phyloP scores from a whole-genome alignment of 805 yeast genomes.

The Monosporozyma servazzii region DNA sequence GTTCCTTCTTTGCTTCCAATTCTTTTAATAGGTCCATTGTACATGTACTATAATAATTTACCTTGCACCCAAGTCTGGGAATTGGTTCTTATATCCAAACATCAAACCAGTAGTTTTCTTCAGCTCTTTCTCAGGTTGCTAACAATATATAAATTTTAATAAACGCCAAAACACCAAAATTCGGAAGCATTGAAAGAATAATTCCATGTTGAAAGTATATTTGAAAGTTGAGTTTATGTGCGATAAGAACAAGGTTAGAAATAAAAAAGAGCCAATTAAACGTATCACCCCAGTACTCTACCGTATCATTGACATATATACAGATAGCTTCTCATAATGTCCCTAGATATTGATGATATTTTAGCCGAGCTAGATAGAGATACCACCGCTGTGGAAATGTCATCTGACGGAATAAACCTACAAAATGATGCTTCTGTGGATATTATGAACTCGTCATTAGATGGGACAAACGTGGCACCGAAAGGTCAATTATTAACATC shows the following conservation, averaged over 20 bases:
- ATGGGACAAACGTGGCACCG: background rate
- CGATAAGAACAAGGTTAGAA: background rate
- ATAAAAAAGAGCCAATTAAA: background rate
- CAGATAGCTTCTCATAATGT: conserved; percentile 12
- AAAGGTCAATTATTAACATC: conserved; percentile 1
- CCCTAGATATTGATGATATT: conserved; percentile 61
- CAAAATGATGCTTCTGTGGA: background rate
- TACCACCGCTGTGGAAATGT: conserved; percentile 25
- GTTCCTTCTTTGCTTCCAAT: conserved; percentile 45
- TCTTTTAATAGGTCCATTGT: conserved; percentile 29
- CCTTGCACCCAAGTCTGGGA: background rate
- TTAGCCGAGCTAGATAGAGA: conserved; percentile 53
- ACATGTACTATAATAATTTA: too few species aligned
- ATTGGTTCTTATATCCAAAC: background rate
- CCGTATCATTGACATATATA: background rate
- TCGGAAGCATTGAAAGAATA: background rate
- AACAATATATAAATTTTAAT: background rate
- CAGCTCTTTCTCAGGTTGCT: background rate
- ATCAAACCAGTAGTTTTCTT: background rate
- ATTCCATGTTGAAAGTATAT: background rate
- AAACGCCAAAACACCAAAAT: background rate
- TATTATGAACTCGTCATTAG: background rate
- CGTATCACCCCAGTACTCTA: background rate
- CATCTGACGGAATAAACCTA: background rate
- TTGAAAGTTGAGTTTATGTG: background rate